Evolutionary conservation across 257 asterid genomes (phyloP), one percentile per base, ranked within the genome.

Genomic region (Leptodermis oblonga): DNA sequence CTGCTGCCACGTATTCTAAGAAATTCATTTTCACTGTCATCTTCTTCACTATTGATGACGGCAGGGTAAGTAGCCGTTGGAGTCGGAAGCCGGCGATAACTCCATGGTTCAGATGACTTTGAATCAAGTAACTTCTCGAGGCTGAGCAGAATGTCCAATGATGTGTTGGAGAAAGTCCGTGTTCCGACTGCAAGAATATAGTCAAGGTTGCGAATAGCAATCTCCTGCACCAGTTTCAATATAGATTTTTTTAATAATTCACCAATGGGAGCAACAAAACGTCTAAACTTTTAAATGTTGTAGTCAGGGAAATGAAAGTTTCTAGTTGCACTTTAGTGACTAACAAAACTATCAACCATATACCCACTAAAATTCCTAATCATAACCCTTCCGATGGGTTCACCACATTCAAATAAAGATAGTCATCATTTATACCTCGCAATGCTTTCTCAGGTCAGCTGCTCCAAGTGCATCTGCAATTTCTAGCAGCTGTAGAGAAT

Each of bases 51-150:
- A 53, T 91, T 74, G 52, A 94, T 62, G 63, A 91, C 82, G 73
- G 90, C 95, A 23, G 99, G 97, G 83, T 84, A 81, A 46, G 90
- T 86, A 73, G 97, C 97, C 1, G 99, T 94, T 14, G 95, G 93
- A 15, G 97, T 94, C 65, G 99, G 97, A 71, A 94, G 92, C 69
- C 83, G 86, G 14, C 92, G 97, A 31, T 59, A 67, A 77, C 97
- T 85, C 99, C 99, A 94, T 31, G 95, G 81, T 75, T 94, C 97
- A 66, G 93, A 86, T 53, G 99, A 91, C 76, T 84, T 87, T 43
- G 77, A 70, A 81, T 91, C 92, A 33, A 92, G 72, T 58, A 74
- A 70, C 81, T 86, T 94, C 85, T 94, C 99, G 33, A 94, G 92
- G 74, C 81, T 72, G 69, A 76, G 86, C 81, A 89, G 78, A 70